Base-by-base conservation (phyloP, 768 basidiomycete genomes). In the Termitomyces eurrhizus region DNA sequence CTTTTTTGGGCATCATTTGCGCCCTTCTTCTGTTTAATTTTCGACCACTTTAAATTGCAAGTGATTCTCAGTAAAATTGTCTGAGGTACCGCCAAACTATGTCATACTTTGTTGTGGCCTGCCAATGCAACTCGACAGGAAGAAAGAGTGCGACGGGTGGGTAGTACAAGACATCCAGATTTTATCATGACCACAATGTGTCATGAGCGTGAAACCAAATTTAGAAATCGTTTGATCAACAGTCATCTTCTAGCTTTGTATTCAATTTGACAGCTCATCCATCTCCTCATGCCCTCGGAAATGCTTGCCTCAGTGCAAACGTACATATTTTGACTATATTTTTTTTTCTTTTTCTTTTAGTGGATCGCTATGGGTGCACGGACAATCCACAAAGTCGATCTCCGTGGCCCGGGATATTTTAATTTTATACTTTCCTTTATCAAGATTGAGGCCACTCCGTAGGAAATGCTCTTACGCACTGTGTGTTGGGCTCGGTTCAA, bases 21-120 rank as follows among this genome's bases (percentile, higher is more conserved):
- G 18, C 85, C 88, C 66, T 90, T 90, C 67, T 78, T 82, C 58
- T 86, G 80, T 68, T 88, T 88, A 67, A 89, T 89, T 79, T 89
- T 89, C 0, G 88, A 88, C 88, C 87, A 89, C 88, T 89, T 61
- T 11, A 57, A 55, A 49, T 48, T 21, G 33, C 48, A 29, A 42
- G 21, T 21, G 2, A 12, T 32, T 48, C 26, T 48, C 13, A 65
- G 49, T 32, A 18, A 37, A n/a, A 52, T 4, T 16, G 13, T 33
- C 18, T 14, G 8, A 24, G 21, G 13, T 21, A 41, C 7, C 21
- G 37, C 21, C 16, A 36, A 32, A 18, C 37, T 7, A 44, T 44
- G 21, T 42, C 68, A 51, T 60, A 74, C 79, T 71, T 80, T 80
- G 62, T 78, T 80, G 58, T 80, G 78, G 4, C 78, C 78, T 32